Percentiles rank a stretch among this genome's conserved stretches.
Conservation (phyloP, 345 rosid species). For the Brassica carinata region DNA sequence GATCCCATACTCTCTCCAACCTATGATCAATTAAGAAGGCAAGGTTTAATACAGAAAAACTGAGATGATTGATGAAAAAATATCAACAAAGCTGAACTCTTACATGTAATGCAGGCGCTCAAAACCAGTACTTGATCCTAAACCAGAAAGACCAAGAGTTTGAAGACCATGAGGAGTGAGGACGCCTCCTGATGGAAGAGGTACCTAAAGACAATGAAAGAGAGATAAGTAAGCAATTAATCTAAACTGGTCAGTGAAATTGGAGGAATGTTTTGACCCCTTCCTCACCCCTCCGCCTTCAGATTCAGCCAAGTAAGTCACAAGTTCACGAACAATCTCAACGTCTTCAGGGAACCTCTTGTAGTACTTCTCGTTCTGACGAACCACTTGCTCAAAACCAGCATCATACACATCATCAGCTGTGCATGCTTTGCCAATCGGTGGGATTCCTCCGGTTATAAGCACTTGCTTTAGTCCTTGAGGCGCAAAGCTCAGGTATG, state of each 20-base stretch:
- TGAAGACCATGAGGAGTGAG: constrained; percentile 83
- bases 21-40: constrained; percentile 40
- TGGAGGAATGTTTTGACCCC: constrained; percentile 26
- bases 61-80: background rate
- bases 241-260: constrained; percentile 1
- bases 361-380: constrained; percentile 87
- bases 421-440: constrained; percentile 65
- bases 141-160: constrained; percentile 75
- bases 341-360: constrained; percentile 82
- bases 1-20: constrained; percentile 97
- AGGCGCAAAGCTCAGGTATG: constrained; percentile 88
- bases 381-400: constrained; percentile 55
- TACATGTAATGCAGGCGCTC: constrained; percentile 93
- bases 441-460: constrained; percentile 94
- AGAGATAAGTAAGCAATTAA: background rate
- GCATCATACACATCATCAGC: constrained; percentile 72
- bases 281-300: constrained; percentile 86
- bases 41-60: background rate
- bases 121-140: constrained; percentile 87
- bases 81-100: constrained; percentile 27
- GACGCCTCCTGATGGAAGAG: constrained; percentile 87
- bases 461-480: constrained; percentile 89
- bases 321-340: constrained; percentile 67
- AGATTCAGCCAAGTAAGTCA: constrained; percentile 65
- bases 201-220: constrained; percentile 50